These are phyloP conservation scores for Lasiodiplodia citricola DNA, from an alignment of 2,329 filamentous ascomycete species.

Conservation along the genomic window DNA sequence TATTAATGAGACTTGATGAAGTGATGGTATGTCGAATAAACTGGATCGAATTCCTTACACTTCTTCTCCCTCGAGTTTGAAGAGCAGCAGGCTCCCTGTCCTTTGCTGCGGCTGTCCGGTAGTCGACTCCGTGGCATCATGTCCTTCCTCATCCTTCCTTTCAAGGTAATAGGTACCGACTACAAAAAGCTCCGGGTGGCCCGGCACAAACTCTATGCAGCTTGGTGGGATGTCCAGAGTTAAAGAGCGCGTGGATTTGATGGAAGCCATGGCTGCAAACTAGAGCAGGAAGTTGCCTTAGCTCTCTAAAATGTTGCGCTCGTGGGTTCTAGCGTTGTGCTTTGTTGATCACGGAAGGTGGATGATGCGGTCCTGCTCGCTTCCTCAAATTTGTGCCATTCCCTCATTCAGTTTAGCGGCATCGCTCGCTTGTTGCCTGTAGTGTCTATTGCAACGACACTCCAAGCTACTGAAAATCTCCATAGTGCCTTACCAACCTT, in stretches of 20 bases:
- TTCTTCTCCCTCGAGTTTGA: slow-evolving; percentile 57
- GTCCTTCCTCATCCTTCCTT: slow-evolving; percentile 45
- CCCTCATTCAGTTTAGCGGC: slow-evolving; percentile 6
- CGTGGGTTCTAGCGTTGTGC: neutral
- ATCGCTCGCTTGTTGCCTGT: neutral
- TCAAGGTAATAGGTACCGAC: slow-evolving; percentile 86
- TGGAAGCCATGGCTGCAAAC: slow-evolving; percentile 36
- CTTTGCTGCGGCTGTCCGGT: slow-evolving; percentile 62
- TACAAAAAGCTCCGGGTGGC: slow-evolving; percentile 68
- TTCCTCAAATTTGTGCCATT: slow-evolving; percentile 20
- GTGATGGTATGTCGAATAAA: slow-evolving; percentile 25
- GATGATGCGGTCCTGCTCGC: neutral
- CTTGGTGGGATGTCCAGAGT: slow-evolving; percentile 73
- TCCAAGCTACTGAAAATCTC: neutral
- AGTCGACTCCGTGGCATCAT: slow-evolving; percentile 27
- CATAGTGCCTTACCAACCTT: neutral
- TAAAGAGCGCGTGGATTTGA: slow-evolving; percentile 55
- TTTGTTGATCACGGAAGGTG: neutral
- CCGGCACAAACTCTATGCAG: slow-evolving; percentile 76
- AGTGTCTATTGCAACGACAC: neutral
- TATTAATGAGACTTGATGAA: slow-evolving; percentile 35
- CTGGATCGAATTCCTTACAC: slow-evolving; percentile 58
- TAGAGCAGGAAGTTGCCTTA: neutral
- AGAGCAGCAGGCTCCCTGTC: slow-evolving; percentile 75
- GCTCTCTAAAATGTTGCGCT: neutral